Percentiles rank a stretch among this genome's conserved stretches.
phyloP scores from a whole-genome alignment of 2,329 filamentous ascomycete genomes.

The Colletotrichum lentis region DNA sequence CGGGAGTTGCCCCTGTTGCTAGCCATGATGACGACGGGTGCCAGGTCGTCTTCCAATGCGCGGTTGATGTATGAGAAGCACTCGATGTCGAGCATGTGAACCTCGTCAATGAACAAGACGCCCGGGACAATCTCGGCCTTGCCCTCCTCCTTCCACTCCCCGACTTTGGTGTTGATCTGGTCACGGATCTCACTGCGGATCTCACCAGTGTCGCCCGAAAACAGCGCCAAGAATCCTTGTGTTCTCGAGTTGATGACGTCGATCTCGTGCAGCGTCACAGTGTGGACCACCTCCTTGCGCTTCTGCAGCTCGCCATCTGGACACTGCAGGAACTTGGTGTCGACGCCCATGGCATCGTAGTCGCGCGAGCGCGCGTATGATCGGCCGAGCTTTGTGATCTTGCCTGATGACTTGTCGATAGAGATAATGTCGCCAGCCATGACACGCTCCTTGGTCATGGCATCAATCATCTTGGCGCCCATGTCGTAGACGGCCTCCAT shows the following conservation, averaged over 20 bases:
- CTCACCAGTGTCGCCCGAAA: conserved; percentile 97
- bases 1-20: conserved; percentile 92
- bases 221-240: conserved; percentile 96
- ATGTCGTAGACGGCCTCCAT: conserved; percentile 99
- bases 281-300: conserved; percentile 96
- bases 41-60: conserved; percentile 91
- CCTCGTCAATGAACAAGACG: conserved; percentile 97
- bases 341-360: conserved; percentile 98
- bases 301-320: conserved; percentile 97
- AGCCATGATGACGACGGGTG: conserved; percentile 98
- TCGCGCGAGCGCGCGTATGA: conserved; percentile 95
- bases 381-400: conserved; percentile 95
- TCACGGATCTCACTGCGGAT: conserved; percentile 96
- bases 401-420: conserved; percentile 97
- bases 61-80: conserved; percentile 99
- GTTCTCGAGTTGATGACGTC: conserved; percentile 99
- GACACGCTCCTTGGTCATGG: conserved; percentile 98
- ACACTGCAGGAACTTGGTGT: conserved; percentile 97
- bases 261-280: conserved; percentile 96
- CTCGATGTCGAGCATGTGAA: conserved; percentile 99
- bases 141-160: conserved; percentile 99
- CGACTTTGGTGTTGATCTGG: conserved; percentile 99
- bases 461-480: conserved; percentile 99
- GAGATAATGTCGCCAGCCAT: conserved; percentile 99
- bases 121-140: conserved; percentile 98